Conservation (phyloP, 441 rosid species). For the Euphorbia corollata region DNA sequence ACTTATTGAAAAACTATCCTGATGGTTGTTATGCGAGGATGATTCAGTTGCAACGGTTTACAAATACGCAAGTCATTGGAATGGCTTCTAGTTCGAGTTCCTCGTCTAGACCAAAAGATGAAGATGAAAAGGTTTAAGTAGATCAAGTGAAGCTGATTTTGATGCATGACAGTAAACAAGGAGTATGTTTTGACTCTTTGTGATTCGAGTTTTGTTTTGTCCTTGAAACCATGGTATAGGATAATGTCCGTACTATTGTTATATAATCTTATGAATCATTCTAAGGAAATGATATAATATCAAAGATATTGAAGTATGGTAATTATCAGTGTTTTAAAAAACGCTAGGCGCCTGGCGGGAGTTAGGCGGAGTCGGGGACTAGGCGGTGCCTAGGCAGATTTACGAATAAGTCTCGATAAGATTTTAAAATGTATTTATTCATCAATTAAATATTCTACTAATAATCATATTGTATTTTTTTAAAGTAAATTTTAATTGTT, state of each 20-base stretch:
- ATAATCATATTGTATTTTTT: too few relatives aligned
- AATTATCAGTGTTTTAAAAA: too few relatives aligned
- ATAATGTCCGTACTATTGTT: constrained; percentile 40
- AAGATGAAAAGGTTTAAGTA: constrained; percentile 44
- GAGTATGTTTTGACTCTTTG: constrained; percentile 27
- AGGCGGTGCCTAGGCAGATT: too few relatives aligned
- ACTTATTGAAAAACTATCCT: constrained; percentile 76
- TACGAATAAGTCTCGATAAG: too few relatives aligned
- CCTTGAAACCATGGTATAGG: constrained; percentile 33
- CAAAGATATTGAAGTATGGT: constrained; percentile 17
- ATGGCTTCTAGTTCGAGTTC: constrained; percentile 82
- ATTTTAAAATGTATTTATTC: too few relatives aligned
- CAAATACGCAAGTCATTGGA: constrained; percentile 77
- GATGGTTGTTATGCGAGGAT: constrained; percentile 89
- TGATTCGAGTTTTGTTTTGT: constrained; percentile 32
- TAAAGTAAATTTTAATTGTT: too few relatives aligned
- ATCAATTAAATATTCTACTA: too few relatives aligned
- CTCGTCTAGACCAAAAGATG: constrained; percentile 51
- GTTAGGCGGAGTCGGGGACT: too few relatives aligned
- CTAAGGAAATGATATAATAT: constrained; percentile 27
- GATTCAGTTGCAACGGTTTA: constrained; percentile 95
- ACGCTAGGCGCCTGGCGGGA: too few relatives aligned
- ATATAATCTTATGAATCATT: constrained; percentile 25
- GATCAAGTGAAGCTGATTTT: constrained; percentile 14
- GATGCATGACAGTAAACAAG: constrained; percentile 15